phyloP scores from a whole-genome alignment of 768 basidiomycete species.

The Ephemerocybe angulata region DNA sequence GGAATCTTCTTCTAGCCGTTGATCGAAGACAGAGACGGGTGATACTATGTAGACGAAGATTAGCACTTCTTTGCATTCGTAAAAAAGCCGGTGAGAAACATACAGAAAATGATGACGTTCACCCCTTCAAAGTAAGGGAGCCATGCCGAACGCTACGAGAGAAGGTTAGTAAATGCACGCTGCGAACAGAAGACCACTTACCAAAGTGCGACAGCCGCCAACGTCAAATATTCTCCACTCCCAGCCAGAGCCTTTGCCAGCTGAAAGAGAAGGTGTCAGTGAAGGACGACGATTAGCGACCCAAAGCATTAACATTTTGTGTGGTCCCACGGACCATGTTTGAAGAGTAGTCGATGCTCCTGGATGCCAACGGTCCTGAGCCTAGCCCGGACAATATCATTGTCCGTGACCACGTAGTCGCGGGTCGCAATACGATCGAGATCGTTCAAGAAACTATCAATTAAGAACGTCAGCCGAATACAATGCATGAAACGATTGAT shows the following conservation, averaged over 20 bases:
- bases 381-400: conserved; percentile 69
- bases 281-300: neutral
- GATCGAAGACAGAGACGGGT: conserved; percentile 79
- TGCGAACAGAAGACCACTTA: conserved; percentile 26
- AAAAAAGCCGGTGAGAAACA: conserved; percentile 13
- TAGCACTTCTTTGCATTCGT: neutral
- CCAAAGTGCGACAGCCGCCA: conserved; percentile 67
- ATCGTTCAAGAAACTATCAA: conserved; percentile 61
- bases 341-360: conserved; percentile 53
- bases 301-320: conserved; percentile 22
- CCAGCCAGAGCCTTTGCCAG: conserved; percentile 36
- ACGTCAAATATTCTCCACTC: conserved; percentile 79
- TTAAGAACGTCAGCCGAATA: neutral
- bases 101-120: conserved; percentile 72
- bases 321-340: conserved; percentile 37
- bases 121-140: conserved; percentile 77
- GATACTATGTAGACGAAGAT: conserved; percentile 41
- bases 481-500: conserved; percentile 2
- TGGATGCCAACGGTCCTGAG: conserved; percentile 71
- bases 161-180: conserved; percentile 4
- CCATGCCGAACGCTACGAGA: conserved; percentile 67
- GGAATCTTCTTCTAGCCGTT: conserved; percentile 65
- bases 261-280: conserved; percentile 7
- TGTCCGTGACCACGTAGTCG: conserved; percentile 63
- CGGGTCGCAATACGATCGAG: conserved; percentile 59